Conservation (phyloP, 75 land plant species). For the Pinus taeda region DNA sequence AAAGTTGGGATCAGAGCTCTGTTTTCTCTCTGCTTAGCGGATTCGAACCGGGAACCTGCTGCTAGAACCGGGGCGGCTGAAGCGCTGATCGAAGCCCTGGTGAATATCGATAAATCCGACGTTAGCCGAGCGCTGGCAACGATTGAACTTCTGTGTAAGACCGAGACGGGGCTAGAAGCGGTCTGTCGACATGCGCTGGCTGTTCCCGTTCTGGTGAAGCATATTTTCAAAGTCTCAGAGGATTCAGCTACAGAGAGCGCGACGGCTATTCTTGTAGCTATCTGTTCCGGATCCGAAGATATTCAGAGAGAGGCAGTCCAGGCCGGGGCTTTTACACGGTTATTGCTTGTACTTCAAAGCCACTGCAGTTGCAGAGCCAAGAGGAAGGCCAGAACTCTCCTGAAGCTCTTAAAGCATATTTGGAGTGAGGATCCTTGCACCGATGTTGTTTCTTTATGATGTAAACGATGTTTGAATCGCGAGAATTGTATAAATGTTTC, state of each 20-base stretch:
- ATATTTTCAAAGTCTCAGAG: slow-evolving; percentile 44
- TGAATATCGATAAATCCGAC: slow-evolving; percentile 3
- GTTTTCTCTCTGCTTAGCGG: slow-evolving; percentile 15
- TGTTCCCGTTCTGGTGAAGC: slow-evolving; percentile 34
- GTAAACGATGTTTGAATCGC: no score
- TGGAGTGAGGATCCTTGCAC: slow-evolving; percentile 39
- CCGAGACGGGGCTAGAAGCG: slow-evolving; percentile 29
- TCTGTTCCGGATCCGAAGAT: slow-evolving; percentile 20
- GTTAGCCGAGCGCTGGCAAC: slow-evolving; percentile 32
- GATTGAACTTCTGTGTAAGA: slow-evolving; percentile 33
- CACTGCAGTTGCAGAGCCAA: slow-evolving; percentile 58
- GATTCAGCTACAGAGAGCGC: slow-evolving; percentile 42
- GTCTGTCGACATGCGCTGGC: slow-evolving; percentile 23
- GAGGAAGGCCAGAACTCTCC: slow-evolving; percentile 54
- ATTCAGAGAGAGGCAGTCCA: slow-evolving; percentile 34
- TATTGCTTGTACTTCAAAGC: slow-evolving; percentile 66
- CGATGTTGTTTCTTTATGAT: neutral
- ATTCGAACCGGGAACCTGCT: slow-evolving; percentile 18
- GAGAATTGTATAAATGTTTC: no score
- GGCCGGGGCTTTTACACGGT: slow-evolving; percentile 58
- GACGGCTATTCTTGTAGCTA: slow-evolving; percentile 7
- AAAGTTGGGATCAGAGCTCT: slow-evolving; percentile 27
- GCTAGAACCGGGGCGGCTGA: slow-evolving; percentile 24
- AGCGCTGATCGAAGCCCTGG: slow-evolving; percentile 28
- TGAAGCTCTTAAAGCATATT: slow-evolving; percentile 54